A percentile compares a stretch with the other conserved stretches of the same genome.
These are phyloP conservation scores for Thamnidium elegans DNA, from an alignment of 192 early-diverging fungal genomes.

Conservation along the genomic window DNA sequence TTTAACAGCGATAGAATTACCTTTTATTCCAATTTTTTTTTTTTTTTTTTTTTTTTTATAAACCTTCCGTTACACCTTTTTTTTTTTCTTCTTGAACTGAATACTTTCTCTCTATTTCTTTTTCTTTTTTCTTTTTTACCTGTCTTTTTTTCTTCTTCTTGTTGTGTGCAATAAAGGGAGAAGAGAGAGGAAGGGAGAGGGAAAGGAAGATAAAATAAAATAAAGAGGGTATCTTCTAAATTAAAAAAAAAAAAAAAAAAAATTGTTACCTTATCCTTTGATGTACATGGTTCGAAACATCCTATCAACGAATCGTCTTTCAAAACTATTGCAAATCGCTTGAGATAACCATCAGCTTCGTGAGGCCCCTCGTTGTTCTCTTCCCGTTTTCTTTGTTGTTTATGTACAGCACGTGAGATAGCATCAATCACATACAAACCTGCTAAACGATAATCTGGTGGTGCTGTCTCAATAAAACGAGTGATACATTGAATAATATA, in stretches of 20 bases:
- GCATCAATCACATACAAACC: constrained; percentile 63
- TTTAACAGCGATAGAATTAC: too few species aligned
- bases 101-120: not conserved
- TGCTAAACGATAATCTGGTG: constrained; percentile 55
- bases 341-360: constrained; percentile 23
- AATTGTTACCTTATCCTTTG: constrained; percentile 39
- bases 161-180: not conserved
- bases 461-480: constrained; percentile 49
- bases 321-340: constrained; percentile 33
- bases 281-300: constrained; percentile 17
- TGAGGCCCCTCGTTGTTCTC: constrained; percentile 17
- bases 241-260: not conserved
- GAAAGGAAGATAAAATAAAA: not conserved
- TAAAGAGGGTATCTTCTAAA: not conserved
- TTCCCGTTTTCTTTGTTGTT: constrained; percentile 37
- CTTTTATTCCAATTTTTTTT: not conserved
- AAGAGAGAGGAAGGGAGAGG: not conserved
- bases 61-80: not conserved
- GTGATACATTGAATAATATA: constrained; percentile 49
- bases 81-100: not conserved
- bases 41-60: not conserved
- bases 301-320: constrained; percentile 19
- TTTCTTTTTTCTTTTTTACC: not conserved
- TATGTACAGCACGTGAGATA: constrained; percentile 46
- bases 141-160: not conserved